A percentile compares a stretch with the other conserved stretches of the same genome.
These are phyloP conservation scores for Meripilus lineatus DNA, from an alignment of 1,284 basidiomycete species.

Conservation along the genomic window DNA sequence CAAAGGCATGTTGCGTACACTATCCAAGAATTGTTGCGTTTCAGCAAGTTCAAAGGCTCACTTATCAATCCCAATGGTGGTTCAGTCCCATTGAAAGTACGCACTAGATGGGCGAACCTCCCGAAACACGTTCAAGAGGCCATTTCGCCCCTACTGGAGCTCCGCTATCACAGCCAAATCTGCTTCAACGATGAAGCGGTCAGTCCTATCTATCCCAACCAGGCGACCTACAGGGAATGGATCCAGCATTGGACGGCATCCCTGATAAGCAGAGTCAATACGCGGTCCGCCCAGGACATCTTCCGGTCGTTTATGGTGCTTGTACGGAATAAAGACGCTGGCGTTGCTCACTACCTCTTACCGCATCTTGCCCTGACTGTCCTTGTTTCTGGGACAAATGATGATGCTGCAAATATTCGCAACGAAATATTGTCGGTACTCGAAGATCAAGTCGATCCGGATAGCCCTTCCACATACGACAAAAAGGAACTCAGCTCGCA, in stretches of 20 bases:
- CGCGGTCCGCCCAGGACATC: conserved; percentile 56
- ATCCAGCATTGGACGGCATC: conserved; percentile 86
- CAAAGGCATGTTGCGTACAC: conserved; percentile 88
- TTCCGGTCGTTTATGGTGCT: conserved; percentile 77
- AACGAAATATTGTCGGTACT: conserved; percentile 81
- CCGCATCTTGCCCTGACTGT: conserved; percentile 91
- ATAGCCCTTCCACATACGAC: conserved; percentile 58
- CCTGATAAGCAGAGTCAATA: conserved; percentile 69
- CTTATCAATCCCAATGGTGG: conserved; percentile 51
- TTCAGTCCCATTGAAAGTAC: conserved; percentile 62
- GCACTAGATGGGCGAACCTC: conserved; percentile 73
- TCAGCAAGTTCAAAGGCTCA: conserved; percentile 81
- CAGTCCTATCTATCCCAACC: conserved; percentile 76
- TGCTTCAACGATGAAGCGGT: conserved; percentile 33
- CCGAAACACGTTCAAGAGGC: conserved; percentile 87
- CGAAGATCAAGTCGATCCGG: conserved; percentile 76
- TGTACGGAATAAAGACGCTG: conserved; percentile 85
- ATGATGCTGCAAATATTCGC: conserved; percentile 63
- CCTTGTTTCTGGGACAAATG: conserved; percentile 71
- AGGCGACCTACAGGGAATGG: conserved; percentile 92
- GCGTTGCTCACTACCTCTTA: conserved; percentile 85
- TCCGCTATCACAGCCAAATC: conserved; percentile 42
- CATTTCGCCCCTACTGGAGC: conserved; percentile 82
- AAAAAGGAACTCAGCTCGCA: conserved; percentile 87
- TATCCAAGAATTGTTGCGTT: conserved; percentile 88